Conservation (phyloP, 257 asterid genomes). For the Solanum chilense region DNA sequence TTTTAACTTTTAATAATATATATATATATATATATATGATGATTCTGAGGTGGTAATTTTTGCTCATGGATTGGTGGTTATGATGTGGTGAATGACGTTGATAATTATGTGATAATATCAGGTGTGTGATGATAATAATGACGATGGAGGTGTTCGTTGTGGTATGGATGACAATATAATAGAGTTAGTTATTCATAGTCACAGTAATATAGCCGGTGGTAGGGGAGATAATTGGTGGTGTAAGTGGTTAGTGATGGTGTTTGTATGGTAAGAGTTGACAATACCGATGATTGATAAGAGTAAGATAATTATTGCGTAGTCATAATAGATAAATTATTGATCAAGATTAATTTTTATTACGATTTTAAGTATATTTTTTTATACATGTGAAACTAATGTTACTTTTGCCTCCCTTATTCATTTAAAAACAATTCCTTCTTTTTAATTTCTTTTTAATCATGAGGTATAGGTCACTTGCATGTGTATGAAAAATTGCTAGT, state of each 20-base stretch:
- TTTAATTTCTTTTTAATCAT: too few relatives aligned
- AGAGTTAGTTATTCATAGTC: too few relatives aligned
- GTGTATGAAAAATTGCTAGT: not conserved
- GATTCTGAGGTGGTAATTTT: too few relatives aligned
- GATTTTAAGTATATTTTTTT: not conserved
- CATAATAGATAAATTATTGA: not conserved
- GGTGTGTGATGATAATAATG: too few relatives aligned
- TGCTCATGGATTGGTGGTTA: too few relatives aligned
- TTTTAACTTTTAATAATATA: not conserved
- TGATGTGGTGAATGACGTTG: too few relatives aligned
- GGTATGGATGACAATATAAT: too few relatives aligned
- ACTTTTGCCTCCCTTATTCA: not conserved
- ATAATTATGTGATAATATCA: too few relatives aligned
- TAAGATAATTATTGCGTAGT: not conserved
- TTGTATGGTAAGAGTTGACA: not conserved
- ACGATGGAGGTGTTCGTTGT: not conserved
- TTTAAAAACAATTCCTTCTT: not conserved
- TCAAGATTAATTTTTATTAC: accelerated
- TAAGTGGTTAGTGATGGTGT: not conserved
- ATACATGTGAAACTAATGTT: not conserved
- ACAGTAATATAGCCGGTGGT: too few relatives aligned
- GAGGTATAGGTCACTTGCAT: not conserved
- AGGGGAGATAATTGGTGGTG: not conserved
- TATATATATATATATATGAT: not conserved
- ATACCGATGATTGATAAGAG: not conserved